Evolutionary conservation across 192 early-diverging fungal genomes (phyloP), one percentile per base, ranked within the genome.

Genomic region (Pilobolus umbonatus): DNA sequence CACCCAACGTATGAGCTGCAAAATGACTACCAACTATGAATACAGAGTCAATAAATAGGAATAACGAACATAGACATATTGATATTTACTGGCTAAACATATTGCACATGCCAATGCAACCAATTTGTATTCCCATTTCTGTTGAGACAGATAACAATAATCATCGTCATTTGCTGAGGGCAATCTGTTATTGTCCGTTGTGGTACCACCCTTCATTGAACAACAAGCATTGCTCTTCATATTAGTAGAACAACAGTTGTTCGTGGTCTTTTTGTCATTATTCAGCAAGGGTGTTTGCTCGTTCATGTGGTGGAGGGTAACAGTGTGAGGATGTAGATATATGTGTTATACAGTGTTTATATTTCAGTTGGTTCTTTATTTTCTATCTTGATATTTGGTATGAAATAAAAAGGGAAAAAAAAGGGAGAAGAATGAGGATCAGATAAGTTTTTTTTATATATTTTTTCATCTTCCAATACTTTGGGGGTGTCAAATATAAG

Each of bases 21-120:
- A 83, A 90, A 69, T 90, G 88, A 32, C 79, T 85, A 35, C 87
- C 87, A 50, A 90, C 76, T 86, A 52, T 29, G n/a, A n/a, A n/a
- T 50, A 38, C 2, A 35, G 25, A 42, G 30, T 4, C 24, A 25
- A 40, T 19, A 49, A 9, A 24, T 11, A 32, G 29, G 31, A 69
- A 59, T 60, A 36, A 32, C 14, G 31, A 50, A 58, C 15, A 45
- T 24, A 11, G 15, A 5, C 30, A 21, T 34, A 21, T 31, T 28
- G 9, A 44, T 17, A 44, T 72, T 43, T 82, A 82, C 84, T 73
- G 60, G 81, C 76, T 55, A 86, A 74, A 28, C 80, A 78, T 39
- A 86, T 68, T 24, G 75, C 79, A 56, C 81, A 86, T 1, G 68
- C 45, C 17, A 83, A 74, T 19, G 84, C 84, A 60, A 84, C 45